Base-by-base conservation (phyloP, 176 grass and related monocot genomes). In the Oryza meridionalis region DNA sequence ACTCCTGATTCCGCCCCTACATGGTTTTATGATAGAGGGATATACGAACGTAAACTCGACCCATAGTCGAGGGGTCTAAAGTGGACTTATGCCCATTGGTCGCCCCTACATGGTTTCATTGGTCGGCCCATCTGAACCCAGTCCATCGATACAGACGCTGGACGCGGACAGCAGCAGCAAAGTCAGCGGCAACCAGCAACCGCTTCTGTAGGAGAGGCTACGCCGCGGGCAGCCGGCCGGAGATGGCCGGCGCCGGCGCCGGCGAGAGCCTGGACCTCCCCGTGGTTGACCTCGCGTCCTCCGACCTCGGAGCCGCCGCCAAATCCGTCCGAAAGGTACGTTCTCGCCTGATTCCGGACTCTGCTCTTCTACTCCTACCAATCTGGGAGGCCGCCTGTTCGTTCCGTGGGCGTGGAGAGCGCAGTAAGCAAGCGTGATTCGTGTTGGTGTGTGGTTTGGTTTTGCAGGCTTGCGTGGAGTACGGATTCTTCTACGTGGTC, bases 401-500 rank as follows among this genome's bases (percentile, higher is more conserved):
- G 1, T 43, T 33, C 43, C 19, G 19, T 71, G 22, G 11, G 73
- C 6, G 15, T 42, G 29, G 32, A 55, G n/a, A 51, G 12, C 40
- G 50, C 42, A 7, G 44, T 59, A 35, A 78, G 46, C 15, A 58
- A 4, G 6, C 16, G 14, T 58, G 53, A 58, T 58, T 15, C 53
- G 53, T 21, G 53, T 58, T 19, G 4, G 42, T 81, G 72, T 42
- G 72, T 25, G 42, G 42, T 43, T 43, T 11, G 42, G 42, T 43
- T 43, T 43, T 21, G 53, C 69, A 98, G 96, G 92, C 92, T 25
- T 98, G 92, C 62, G 73, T 93, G 83, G 92, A 98, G 14, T 90
- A 82, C 69, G 96, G 92, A 7, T 98, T 98, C 85, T 95, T 98
- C 82, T 98, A 98, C 77, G 84, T 94, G 22, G 72, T 87, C 71